Evolutionary conservation across 768 basidiomycete species (phyloP).

Genomic region (Chalciporus chontae): DNA sequence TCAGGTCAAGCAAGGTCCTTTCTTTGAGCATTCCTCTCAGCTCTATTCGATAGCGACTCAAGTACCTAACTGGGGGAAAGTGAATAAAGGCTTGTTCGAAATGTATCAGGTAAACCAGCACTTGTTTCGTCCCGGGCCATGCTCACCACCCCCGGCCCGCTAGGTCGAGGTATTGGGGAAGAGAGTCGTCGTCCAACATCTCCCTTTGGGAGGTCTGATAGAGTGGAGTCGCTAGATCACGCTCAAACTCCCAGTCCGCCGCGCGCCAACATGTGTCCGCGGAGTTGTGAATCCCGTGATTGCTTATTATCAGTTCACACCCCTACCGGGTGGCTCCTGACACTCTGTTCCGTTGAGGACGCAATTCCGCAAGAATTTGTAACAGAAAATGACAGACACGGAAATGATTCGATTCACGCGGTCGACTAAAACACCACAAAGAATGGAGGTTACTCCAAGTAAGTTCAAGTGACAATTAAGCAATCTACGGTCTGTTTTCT

Average conservation of each 20-base stretch:
- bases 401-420: neutral
- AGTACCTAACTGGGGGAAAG: slow-evolving; percentile 91
- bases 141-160: slow-evolving; percentile 4
- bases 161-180: slow-evolving; percentile 91
- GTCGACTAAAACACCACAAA: neutral
- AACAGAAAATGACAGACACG: neutral
- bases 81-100: slow-evolving; percentile 85
- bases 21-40: slow-evolving; percentile 90
- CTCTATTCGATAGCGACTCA: slow-evolving; percentile 81
- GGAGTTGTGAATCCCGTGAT: slow-evolving; percentile 11
- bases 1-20: slow-evolving; percentile 81
- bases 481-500: neutral
- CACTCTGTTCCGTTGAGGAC: slow-evolving; percentile 1
- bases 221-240: slow-evolving; percentile 50
- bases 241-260: neutral
- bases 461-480: neutral
- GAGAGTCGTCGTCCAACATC: slow-evolving; percentile 93
- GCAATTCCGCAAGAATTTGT: slow-evolving; percentile 11
- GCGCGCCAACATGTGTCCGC: slow-evolving; percentile 10
- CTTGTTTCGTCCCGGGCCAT: neutral
- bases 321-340: slow-evolving; percentile 6
- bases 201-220: slow-evolving; percentile 80
- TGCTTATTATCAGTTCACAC: slow-evolving; percentile 12
- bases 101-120: slow-evolving; percentile 79
- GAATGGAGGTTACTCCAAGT: neutral